A percentile compares a stretch with the other conserved stretches of the same genome.
phyloP scores from a whole-genome alignment of 2,329 filamentous ascomycete genomes.

The Fusarium illudens region DNA sequence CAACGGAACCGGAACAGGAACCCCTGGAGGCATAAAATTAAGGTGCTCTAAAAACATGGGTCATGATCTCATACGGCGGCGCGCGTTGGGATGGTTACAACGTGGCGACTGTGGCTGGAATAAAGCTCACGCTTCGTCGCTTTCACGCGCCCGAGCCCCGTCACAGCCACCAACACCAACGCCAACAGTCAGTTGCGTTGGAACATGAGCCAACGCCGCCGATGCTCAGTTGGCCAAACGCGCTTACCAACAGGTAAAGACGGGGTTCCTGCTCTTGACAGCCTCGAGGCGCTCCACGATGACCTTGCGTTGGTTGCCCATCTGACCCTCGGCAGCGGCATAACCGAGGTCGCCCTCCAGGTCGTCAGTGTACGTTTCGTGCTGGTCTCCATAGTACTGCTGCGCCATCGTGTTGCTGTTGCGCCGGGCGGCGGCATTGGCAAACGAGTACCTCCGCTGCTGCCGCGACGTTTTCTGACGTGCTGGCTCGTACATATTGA shows the following conservation, averaged over 20 bases:
- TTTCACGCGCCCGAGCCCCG: neutral
- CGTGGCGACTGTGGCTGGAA: constrained; percentile 4
- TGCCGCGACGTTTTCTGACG: constrained; percentile 52
- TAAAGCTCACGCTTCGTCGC: neutral
- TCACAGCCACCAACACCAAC: neutral
- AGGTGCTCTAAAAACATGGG: constrained; percentile 9
- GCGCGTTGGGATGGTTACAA: constrained; percentile 6
- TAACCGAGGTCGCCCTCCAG: constrained; percentile 94
- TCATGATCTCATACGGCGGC: constrained; percentile 5
- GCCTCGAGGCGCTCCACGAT: constrained; percentile 97
- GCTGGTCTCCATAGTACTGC: constrained; percentile 60
- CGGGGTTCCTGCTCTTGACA: constrained; percentile 93
- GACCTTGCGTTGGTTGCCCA: constrained; percentile 89
- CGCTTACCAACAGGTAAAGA: constrained; percentile 93
- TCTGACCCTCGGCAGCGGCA: constrained; percentile 91
- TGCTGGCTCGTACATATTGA: constrained; percentile 56
- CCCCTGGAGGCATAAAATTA: constrained; percentile 16
- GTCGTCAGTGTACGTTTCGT: constrained; percentile 75
- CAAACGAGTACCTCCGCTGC: constrained; percentile 64
- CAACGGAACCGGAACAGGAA: constrained; percentile 8
- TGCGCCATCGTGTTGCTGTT: constrained; percentile 62
- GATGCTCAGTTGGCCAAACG: neutral
- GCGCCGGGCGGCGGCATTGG: constrained; percentile 57
- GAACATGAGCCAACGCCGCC: neutral
- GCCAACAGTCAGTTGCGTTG: neutral